Percentiles rank a stretch among this genome's conserved stretches.
phyloP scores from a whole-genome alignment of 495 filamentous ascomycete species.

The Talaromyces thailandensis region DNA sequence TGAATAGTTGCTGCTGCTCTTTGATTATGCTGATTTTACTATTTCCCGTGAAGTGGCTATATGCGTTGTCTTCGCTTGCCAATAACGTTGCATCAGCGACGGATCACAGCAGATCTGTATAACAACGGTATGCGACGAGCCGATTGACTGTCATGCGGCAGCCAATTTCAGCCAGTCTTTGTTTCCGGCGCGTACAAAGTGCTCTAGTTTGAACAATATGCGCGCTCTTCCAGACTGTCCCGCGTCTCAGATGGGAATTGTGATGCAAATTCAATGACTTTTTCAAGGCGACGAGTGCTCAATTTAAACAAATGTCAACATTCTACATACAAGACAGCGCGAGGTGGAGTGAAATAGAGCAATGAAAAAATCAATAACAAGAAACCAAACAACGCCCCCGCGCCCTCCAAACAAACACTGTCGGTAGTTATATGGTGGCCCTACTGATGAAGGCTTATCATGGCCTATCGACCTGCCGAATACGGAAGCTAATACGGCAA shows the following conservation, averaged over 20 bases:
- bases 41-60: not conserved
- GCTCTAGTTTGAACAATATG: not conserved
- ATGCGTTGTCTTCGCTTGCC: not conserved
- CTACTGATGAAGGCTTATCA: not conserved
- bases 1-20: not conserved
- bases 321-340: not conserved
- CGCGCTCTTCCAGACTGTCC: not conserved
- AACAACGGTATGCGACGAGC: not conserved
- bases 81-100: not conserved
- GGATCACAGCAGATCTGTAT: not conserved
- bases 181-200: not conserved
- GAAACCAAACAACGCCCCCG: not conserved
- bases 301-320: not conserved
- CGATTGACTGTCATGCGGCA: not conserved
- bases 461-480: conserved; percentile 1
- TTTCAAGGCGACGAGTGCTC: not conserved
- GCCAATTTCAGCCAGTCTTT: not conserved
- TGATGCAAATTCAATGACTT: not conserved
- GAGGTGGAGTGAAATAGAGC: not conserved
- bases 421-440: not conserved
- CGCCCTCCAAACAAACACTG: not conserved
- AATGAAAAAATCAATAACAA: not conserved
- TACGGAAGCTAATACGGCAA: not conserved
- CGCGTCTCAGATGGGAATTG: not conserved
- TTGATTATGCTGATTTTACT: not conserved